Conservation (phyloP, 495 filamentous ascomycete species). For the Tetracladium marchalianum region DNA sequence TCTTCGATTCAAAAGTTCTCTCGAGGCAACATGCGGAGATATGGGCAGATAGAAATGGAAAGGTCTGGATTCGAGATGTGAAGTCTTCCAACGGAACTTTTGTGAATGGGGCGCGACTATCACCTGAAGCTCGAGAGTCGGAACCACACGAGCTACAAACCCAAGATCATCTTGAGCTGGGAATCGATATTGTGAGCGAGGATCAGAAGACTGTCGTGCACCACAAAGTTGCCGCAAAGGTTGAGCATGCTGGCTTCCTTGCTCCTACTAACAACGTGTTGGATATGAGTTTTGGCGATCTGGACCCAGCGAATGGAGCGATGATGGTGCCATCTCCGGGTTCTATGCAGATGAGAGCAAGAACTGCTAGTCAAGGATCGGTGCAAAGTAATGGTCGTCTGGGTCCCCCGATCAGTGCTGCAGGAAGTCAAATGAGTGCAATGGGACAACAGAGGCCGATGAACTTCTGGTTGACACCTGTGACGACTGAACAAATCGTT, state of each 20-base stretch:
- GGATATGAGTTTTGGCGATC: slow-evolving; percentile 82
- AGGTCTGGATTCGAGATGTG: slow-evolving; percentile 92
- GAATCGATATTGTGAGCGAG: slow-evolving; percentile 96
- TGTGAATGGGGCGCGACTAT: slow-evolving; percentile 85
- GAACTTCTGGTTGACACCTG: slow-evolving; percentile 76
- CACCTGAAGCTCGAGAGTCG: slow-evolving; percentile 86
- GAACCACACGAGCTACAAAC: slow-evolving; percentile 87
- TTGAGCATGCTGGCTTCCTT: slow-evolving; percentile 82
- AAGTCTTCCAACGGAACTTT: slow-evolving; percentile 99
- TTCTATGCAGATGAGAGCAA: slow-evolving; percentile 46
- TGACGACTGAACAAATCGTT: slow-evolving; percentile 90
- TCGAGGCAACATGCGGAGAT: slow-evolving; percentile 94
- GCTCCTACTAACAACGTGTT: slow-evolving; percentile 59
- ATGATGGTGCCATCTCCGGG: slow-evolving; percentile 49
- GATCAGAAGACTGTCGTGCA: slow-evolving; percentile 97
- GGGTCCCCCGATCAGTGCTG: slow-evolving; percentile 26
- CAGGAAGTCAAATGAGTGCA: slow-evolving; percentile 44
- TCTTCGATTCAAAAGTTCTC: slow-evolving; percentile 95
- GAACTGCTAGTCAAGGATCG: slow-evolving; percentile 63
- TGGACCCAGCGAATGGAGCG: slow-evolving; percentile 63
- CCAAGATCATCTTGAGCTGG: slow-evolving; percentile 81
- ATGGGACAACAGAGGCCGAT: slow-evolving; percentile 55
- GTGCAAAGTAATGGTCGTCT: slow-evolving; percentile 48
- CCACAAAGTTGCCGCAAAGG: slow-evolving; percentile 92
- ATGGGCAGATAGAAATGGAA: slow-evolving; percentile 82